A percentile compares a stretch with the other conserved stretches of the same genome.
Evolutionary conservation across 225 moss, liverwort and hornwort species (phyloP).

Genomic region (Physcomitrium patens): DNA sequence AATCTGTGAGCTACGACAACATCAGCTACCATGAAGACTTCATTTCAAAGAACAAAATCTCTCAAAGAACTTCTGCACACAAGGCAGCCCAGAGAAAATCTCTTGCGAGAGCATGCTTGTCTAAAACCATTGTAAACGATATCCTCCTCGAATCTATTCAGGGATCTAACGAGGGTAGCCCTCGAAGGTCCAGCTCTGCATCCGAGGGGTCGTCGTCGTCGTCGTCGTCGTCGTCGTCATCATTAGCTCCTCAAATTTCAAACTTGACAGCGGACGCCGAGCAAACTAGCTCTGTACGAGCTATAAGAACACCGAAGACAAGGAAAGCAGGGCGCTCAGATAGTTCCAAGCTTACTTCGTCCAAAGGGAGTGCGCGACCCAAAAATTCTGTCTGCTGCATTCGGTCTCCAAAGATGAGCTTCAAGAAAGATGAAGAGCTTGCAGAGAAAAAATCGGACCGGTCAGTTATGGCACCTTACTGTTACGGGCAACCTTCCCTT

Average conservation of each 20-base stretch:
- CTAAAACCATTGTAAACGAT: not conserved
- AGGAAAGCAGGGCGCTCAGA: constrained; percentile 10
- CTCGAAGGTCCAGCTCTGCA: constrained; percentile 12
- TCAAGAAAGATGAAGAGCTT: too few relatives aligned
- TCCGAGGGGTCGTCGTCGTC: constrained; percentile 29
- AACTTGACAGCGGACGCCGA: not conserved
- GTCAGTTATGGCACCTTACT: not conserved
- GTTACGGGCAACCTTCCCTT: constrained; percentile 23
- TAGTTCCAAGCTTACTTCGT: constrained; percentile 2
- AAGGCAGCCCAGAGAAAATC: too few relatives aligned
- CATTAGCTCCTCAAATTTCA: not conserved
- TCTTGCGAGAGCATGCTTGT: too few relatives aligned
- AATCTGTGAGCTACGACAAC: not conserved
- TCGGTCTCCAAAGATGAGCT: not conserved
- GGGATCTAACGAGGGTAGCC: not conserved
- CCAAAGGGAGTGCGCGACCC: not conserved
- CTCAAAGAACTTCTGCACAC: too few relatives aligned
- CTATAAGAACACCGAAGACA: not conserved
- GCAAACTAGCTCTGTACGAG: not conserved
- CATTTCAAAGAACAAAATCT: too few relatives aligned
- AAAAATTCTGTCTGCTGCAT: constrained; percentile 14
- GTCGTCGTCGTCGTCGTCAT: constrained; percentile 3
- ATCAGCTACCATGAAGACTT: too few relatives aligned
- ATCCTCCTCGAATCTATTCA: not conserved
- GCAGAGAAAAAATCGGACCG: not conserved